Base-by-base conservation (phyloP, 371 early-diverging fungal species). In the Basidiobolus heterosporus region DNA sequence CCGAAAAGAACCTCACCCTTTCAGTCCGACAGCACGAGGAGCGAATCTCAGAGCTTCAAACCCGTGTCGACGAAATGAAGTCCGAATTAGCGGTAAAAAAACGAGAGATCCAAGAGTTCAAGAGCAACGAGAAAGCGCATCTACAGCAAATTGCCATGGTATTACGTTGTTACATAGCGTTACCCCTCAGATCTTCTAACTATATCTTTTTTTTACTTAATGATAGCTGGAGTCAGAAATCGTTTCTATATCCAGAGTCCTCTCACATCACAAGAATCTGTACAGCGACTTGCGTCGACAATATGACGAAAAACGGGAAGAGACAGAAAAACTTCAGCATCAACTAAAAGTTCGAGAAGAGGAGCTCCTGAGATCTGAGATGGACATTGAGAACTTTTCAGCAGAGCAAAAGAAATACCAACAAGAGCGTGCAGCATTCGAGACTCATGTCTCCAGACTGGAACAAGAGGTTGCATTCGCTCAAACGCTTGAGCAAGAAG, bases 1-100 rank as follows among this genome's bases (percentile, higher is more conserved):
- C 67, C 13, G 72, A 71, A 49, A 52, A 59, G 15, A 66, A 61
- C 48, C 53, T 71, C 20, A 66, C 72, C 3, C 56, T 49, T 11
- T 62, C 69, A 59, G 60, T 69, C 52, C 66, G 67, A 56, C 69
- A 71, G 45, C 69, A 71, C 51, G 72, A 71, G 43, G 65, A 67
- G 40, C 62, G 72, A 18, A 71, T 71, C 24, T 46, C 60, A 13
- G 54, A 61, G 38, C 42, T 71, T n/a, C 69, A 68, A 42, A 61
- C 63, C 36, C 55, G 53, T 17, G 67, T 71, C 9, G 72, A 71
- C 24, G 72, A 71, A 44, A 68, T 69, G 62, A 66, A 59, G 24
- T 20, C 58, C 19, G 64, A 69, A 41, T 59, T 71, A 2, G 50
- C 50, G 1, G 61, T 58, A 24, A 69, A 69, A 46, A 60, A 62